Evolutionary conservation across 768 basidiomycete species (phyloP).

Genomic region (Auricularia sp.): DNA sequence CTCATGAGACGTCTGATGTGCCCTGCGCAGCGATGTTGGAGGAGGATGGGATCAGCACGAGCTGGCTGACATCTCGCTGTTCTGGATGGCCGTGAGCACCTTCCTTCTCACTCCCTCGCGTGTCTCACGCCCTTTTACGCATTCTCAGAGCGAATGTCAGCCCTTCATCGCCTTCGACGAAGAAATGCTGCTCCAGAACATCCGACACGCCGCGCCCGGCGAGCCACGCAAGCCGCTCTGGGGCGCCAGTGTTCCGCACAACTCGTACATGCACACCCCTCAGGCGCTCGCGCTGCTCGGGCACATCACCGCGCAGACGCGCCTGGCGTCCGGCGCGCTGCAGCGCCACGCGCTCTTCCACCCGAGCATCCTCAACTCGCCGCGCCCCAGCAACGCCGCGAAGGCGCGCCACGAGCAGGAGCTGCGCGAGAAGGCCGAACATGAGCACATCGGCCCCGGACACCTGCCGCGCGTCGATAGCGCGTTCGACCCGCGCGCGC

Average conservation of each 20-base stretch:
- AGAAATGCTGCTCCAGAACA: neutral
- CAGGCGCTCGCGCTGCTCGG: neutral
- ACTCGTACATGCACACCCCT: neutral
- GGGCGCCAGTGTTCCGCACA: neutral
- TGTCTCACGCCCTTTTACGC: too few relatives aligned
- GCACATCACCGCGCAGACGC: neutral
- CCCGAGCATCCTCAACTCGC: neutral
- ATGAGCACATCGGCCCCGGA: neutral
- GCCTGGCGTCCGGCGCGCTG: neutral
- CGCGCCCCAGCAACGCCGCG: neutral
- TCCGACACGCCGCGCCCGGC: neutral
- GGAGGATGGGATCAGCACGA: conserved; percentile 10
- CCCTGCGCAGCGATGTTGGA: conserved; percentile 7
- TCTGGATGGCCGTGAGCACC: conserved; percentile 15
- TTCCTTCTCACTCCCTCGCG: too few relatives aligned
- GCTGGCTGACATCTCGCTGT: conserved; percentile 12
- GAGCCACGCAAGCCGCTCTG: neutral
- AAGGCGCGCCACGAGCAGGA: neutral
- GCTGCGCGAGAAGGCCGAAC: neutral
- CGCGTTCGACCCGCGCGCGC: neutral
- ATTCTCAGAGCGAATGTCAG: neutral
- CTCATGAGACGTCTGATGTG: too few relatives aligned
- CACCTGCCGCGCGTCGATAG: neutral
- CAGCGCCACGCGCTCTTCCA: neutral
- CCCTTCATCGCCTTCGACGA: neutral